Evolutionary conservation across 2,329 filamentous ascomycete species (phyloP).

Genomic region (Epichloe sp.): DNA sequence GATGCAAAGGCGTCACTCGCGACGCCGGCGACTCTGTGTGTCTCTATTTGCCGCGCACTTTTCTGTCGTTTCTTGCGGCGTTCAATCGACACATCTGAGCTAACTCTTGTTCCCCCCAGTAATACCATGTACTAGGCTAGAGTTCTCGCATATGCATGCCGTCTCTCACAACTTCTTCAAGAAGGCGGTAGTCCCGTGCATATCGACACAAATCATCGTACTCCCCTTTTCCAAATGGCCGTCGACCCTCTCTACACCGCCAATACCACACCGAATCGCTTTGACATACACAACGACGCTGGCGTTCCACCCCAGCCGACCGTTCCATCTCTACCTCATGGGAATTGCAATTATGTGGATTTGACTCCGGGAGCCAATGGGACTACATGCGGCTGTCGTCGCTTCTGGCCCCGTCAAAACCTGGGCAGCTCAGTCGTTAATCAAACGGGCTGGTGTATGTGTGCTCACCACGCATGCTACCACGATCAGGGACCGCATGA

Average conservation of each 20-base stretch:
- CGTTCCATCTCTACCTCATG: conserved; percentile 30
- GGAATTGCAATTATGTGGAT: conserved; percentile 46
- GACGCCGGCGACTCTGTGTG: background rate
- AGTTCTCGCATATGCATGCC: background rate
- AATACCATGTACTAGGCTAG: background rate
- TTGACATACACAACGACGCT: conserved; percentile 43
- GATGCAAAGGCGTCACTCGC: background rate
- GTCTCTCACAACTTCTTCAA: background rate
- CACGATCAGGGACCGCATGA: conserved; percentile 34
- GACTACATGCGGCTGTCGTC: conserved; percentile 44
- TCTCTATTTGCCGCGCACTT: background rate
- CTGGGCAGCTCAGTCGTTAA: conserved; percentile 23
- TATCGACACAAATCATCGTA: background rate
- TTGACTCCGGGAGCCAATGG: conserved; percentile 37
- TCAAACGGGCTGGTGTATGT: conserved; percentile 45
- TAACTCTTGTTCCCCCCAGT: background rate
- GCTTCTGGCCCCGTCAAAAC: conserved; percentile 41
- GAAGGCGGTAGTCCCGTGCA: background rate
- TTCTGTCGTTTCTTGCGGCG: background rate
- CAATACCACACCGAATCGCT: conserved; percentile 31
- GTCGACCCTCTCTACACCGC: conserved; percentile 34
- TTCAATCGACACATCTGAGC: background rate
- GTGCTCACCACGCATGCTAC: conserved; percentile 48
- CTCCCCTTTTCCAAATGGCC: conserved; percentile 29
- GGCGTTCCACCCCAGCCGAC: conserved; percentile 14